phyloP scores from a whole-genome alignment of 23 red algal species.

The Gracilaria domingensis region DNA sequence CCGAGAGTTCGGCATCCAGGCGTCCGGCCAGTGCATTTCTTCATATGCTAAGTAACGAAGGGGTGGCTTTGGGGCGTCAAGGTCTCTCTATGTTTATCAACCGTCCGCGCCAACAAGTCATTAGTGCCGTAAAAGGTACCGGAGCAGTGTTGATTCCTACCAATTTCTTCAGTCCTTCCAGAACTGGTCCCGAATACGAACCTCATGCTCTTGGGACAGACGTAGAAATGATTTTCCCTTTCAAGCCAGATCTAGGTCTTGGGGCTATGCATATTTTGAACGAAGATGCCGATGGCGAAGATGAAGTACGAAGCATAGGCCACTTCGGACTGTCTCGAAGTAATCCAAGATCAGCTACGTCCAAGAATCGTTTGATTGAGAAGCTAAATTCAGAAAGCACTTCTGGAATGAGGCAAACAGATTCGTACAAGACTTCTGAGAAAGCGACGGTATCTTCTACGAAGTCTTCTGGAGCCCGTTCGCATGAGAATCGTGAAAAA shows the following conservation, averaged over 20 bases:
- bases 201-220: conserved; percentile 50
- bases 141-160: conserved; percentile 67
- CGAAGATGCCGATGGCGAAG: conserved; percentile 18
- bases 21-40: conserved; percentile 74
- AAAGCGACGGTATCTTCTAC: conserved; percentile 2
- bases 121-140: conserved; percentile 73
- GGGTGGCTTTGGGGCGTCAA: conserved; percentile 67
- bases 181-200: conserved; percentile 20
- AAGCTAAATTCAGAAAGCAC: conserved; percentile 17
- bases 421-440: not conserved
- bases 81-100: conserved; percentile 71
- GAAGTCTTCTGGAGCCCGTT: conserved; percentile 9
- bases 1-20: not conserved
- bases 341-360: not conserved
- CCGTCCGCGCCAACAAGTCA: conserved; percentile 70
- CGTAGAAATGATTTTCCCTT: conserved; percentile 78
- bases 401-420: not conserved
- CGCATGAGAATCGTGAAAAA: not conserved
- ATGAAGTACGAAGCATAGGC: conserved; percentile 27
- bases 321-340: conserved; percentile 19
- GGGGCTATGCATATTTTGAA: conserved; percentile 74
- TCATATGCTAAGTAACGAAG: conserved; percentile 71
- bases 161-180: conserved; percentile 60
- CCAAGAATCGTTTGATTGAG: conserved; percentile 15
- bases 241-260: conserved; percentile 55